Evolutionary conservation across 106 monocot species (phyloP).

Genomic region (Platanthera zijinensis): DNA sequence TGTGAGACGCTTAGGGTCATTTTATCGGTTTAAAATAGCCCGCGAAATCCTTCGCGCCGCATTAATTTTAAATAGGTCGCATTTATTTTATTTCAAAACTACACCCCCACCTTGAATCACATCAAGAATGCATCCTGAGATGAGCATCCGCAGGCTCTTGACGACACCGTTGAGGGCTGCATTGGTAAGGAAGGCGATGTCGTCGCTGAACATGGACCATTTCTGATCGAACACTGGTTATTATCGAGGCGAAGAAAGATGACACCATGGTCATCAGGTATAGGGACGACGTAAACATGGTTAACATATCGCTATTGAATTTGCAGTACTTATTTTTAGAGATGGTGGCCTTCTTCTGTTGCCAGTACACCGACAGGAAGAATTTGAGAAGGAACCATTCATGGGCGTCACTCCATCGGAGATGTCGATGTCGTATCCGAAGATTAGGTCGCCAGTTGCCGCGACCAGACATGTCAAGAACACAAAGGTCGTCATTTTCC

Average conservation of each 20-base stretch:
- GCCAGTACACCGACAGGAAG: conserved; percentile 19
- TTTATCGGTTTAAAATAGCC: too few species aligned
- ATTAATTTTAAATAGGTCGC: too few species aligned
- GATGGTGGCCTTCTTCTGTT: conserved; percentile 6
- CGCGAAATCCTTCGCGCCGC: too few species aligned
- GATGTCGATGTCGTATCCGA: conserved; percentile 10
- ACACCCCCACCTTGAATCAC: too few species aligned
- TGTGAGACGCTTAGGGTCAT: too few species aligned
- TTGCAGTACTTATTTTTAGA: conserved; percentile 24
- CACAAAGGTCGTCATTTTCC: conserved; percentile 19
- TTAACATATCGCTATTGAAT: conserved; percentile 2
- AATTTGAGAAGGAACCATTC: conserved; percentile 24
- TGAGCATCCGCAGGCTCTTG: conserved; percentile 25
- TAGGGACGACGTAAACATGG: conserved; percentile 32
- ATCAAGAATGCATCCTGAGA: conserved; percentile 17
- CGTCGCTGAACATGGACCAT: conserved; percentile 32
- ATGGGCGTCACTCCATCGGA: conserved; percentile 30
- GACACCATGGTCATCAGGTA: conserved; percentile 27
- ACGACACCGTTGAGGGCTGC: conserved; percentile 32
- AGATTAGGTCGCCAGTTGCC: conserved; percentile 7
- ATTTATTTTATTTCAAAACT: too few species aligned
- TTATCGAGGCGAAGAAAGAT: conserved; percentile 25
- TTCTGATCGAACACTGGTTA: conserved; percentile 25
- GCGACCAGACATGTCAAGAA: conserved; percentile 13
- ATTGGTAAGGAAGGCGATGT: conserved; percentile 23